These are phyloP conservation scores for Elongisporangium undulatum DNA, from an alignment of 352 stramenopile genomes.

Conservation along the genomic window DNA sequence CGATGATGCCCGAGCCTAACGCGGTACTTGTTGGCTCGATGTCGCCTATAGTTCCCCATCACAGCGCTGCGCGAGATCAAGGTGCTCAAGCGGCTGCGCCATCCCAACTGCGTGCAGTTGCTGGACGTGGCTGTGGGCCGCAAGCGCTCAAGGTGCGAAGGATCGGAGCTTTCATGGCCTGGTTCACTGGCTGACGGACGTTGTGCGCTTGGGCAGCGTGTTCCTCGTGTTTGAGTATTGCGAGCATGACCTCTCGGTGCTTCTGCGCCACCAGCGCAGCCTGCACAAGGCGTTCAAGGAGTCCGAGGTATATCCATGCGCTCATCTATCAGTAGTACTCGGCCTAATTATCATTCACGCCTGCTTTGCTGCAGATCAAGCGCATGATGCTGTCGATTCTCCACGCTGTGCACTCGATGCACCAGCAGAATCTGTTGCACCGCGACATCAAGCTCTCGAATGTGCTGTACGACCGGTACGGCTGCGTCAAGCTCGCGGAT, in stretches of 20 bases:
- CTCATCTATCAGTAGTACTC: not conserved
- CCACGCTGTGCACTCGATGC: constrained; percentile 63
- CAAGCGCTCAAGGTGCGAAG: constrained; percentile 47
- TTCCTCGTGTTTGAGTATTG: constrained; percentile 92
- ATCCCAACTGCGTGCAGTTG: constrained; percentile 72
- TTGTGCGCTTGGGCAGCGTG: constrained; percentile 29
- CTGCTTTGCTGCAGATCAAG: constrained; percentile 37
- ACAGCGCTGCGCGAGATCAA: constrained; percentile 78
- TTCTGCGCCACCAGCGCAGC: constrained; percentile 51
- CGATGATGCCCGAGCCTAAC: too few relatives aligned
- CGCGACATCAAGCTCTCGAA: constrained; percentile 95
- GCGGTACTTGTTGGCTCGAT: not conserved
- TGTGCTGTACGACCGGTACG: constrained; percentile 88
- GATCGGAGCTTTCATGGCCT: not conserved
- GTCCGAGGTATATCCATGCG: constrained; percentile 43
- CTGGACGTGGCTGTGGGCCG: constrained; percentile 67
- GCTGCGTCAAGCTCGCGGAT: constrained; percentile 58
- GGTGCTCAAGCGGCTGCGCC: constrained; percentile 56
- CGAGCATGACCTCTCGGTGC: constrained; percentile 74
- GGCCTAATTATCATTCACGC: not conserved
- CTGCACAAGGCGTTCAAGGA: constrained; percentile 68
- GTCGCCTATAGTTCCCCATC: constrained; percentile 49
- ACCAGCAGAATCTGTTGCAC: constrained; percentile 82
- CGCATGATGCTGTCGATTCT: constrained; percentile 90
- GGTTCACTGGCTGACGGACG: not conserved